phyloP scores from a whole-genome alignment of 2,329 filamentous ascomycete species.

The Decorospora gaudefroyi region DNA sequence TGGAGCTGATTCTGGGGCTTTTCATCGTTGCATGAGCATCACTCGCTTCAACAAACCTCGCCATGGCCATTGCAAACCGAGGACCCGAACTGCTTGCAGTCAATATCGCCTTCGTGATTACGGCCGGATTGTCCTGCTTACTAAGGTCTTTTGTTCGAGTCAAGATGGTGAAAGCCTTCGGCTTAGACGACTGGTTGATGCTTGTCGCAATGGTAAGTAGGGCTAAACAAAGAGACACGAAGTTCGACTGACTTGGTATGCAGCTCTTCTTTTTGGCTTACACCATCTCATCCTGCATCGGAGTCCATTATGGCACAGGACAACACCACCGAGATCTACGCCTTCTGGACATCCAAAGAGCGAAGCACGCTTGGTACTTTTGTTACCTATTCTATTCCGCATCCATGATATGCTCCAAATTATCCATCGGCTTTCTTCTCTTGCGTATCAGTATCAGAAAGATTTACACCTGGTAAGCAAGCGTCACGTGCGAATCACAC shows the following conservation, averaged over 20 bases:
- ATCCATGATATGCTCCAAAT: slow-evolving; percentile 42
- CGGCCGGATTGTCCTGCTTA: slow-evolving; percentile 31
- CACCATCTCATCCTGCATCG: slow-evolving; percentile 31
- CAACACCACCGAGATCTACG: slow-evolving; percentile 34
- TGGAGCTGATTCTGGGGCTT: slow-evolving; percentile 11
- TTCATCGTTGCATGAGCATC: slow-evolving; percentile 7
- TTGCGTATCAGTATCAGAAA: slow-evolving; percentile 39
- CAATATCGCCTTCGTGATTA: slow-evolving; percentile 35
- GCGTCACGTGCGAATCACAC: too few relatives aligned
- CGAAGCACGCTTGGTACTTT: slow-evolving; percentile 41
- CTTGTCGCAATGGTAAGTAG: slow-evolving; percentile 35
- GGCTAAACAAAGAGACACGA: not conserved
- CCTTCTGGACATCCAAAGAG: slow-evolving; percentile 25
- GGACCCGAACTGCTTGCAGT: slow-evolving; percentile 41
- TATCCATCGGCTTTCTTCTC: slow-evolving; percentile 43
- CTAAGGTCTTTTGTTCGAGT: slow-evolving; percentile 41
- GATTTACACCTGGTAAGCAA: slow-evolving; percentile 31
- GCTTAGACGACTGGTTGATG: slow-evolving; percentile 46
- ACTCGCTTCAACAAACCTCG: slow-evolving; percentile 11
- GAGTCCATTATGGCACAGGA: slow-evolving; percentile 40
- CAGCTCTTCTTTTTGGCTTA: slow-evolving; percentile 36
- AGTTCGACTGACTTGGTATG: slow-evolving; percentile 4
- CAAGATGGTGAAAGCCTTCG: slow-evolving; percentile 44
- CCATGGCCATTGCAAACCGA: slow-evolving; percentile 40
- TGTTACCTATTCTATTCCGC: slow-evolving; percentile 42